Evolutionary conservation across 2,329 filamentous ascomycete species (phyloP), one percentile per base, ranked within the genome.

Genomic region (Monosporascus sp.): DNA sequence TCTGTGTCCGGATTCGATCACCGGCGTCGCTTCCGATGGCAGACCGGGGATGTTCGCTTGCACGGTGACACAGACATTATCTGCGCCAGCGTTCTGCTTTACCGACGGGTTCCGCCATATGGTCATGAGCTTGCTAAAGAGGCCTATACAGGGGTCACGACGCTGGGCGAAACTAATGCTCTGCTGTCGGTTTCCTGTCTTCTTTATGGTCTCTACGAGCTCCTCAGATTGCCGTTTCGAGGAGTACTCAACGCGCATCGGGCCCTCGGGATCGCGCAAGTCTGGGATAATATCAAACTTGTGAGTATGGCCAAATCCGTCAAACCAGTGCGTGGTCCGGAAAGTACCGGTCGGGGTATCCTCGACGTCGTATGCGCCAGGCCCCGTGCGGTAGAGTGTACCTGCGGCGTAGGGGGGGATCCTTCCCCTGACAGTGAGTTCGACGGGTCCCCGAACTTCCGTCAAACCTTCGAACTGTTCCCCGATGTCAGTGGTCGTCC

Each of bases 251-350:
- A 92, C 85, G 37, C 73, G 71, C 9, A 65, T 60, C 0, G 63
- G 64, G 27, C 54, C 56, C 3, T 60, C 57, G 2, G 56, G 22
- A 31, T 56, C 52, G 8, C 51, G 39, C 5, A 62, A 50, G 17
- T 63, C 64, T 18, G 77, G 65, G 3, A 82, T 62, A 35, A 93
- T 87, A 53, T 89, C 78, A 65, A 93, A 93, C 27, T 81, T 83
- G 70, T 93, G 88, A 1, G 83, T 76, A 52, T 88, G 81, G 3
- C 83, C 80, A 54, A 90, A 83, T 6, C 87, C 87, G 65, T 94
- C 90, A 60, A 94, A 94, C 89, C 89, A 94, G 67, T 94, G 89
- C 1, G 77, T 81, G 14, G 85, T 75, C 35, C 76, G 73, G 62
- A 85, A 84, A 0, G 76, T 80, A n/a, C 83, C 82, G 3, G 75